phyloP scores from a whole-genome alignment of 164 flowering plant genomes.

The Magnolia sinica region DNA sequence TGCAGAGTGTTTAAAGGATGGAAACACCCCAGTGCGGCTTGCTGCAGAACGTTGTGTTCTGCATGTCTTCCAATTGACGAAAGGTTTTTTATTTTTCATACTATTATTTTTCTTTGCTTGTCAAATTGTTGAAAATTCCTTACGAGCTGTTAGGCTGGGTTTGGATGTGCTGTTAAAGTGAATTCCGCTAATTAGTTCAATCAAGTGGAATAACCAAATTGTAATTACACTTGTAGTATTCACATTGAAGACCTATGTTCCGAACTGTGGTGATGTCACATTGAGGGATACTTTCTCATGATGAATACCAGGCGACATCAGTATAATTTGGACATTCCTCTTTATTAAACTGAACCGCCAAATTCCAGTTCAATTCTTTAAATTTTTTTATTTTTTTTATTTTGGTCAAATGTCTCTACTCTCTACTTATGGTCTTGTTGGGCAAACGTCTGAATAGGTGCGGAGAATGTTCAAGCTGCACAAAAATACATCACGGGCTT shows the following conservation, averaged over 20 bases:
- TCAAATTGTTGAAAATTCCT: not conserved
- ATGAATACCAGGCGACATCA: no score
- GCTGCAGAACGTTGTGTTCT: conserved; percentile 96
- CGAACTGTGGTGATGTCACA: no score
- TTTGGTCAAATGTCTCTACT: not conserved
- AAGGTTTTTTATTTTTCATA: conserved; percentile 40
- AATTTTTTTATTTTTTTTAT: no score
- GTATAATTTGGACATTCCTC: no score
- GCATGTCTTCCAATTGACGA: conserved; percentile 79
- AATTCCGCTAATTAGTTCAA: not conserved
- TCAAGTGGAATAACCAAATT: not conserved
- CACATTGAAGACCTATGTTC: no score
- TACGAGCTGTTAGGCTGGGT: not conserved
- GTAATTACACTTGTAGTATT: not conserved
- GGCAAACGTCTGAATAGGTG: conserved; percentile 35
- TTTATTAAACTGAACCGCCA: no score
- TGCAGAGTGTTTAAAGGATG: conserved; percentile 86
- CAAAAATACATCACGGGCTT: conserved; percentile 90
- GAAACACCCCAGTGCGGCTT: conserved; percentile 81
- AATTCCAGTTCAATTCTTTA: no score
- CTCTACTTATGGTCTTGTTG: not conserved
- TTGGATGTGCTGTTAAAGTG: not conserved
- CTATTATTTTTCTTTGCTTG: not conserved
- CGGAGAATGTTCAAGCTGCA: conserved; percentile 83
- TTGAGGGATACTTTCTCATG: no score